Evolutionary conservation across 2,329 filamentous ascomycete species (phyloP).

Genomic region (Trichocomaceae sp.): DNA sequence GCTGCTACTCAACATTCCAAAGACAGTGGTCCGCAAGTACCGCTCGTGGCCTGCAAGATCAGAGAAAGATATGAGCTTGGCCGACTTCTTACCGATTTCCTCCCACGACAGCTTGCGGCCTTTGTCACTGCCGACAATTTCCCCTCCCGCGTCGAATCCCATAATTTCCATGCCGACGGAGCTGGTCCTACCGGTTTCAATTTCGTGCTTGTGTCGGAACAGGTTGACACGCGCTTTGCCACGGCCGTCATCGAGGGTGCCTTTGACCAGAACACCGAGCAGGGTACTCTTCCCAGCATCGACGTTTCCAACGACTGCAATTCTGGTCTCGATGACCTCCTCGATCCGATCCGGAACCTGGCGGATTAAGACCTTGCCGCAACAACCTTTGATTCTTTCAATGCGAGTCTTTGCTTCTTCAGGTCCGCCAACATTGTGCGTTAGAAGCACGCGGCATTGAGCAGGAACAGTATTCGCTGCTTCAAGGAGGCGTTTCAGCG

Average conservation of each 20-base stretch:
- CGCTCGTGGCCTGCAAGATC: constrained; percentile 93
- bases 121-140: constrained; percentile 74
- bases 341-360: constrained; percentile 67
- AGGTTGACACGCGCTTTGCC: constrained; percentile 91
- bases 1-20: constrained; percentile 86
- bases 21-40: constrained; percentile 92
- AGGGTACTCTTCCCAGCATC: constrained; percentile 97
- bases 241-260: constrained; percentile 86
- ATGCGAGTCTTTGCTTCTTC: constrained; percentile 61
- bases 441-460: constrained; percentile 75
- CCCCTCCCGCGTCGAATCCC: constrained; percentile 84
- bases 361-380: constrained; percentile 81
- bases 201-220: constrained; percentile 96
- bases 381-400: constrained; percentile 65
- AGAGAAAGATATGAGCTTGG: constrained; percentile 95
- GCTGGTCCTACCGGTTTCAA: constrained; percentile 89
- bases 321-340: constrained; percentile 88
- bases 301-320: constrained; percentile 95
- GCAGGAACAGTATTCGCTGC: constrained; percentile 62
- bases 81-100: constrained; percentile 87
- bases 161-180: constrained; percentile 99
- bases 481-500: constrained; percentile 58
- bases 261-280: constrained; percentile 91
- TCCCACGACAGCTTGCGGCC: constrained; percentile 92
- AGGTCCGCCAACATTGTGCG: constrained; percentile 78